Evolutionary conservation across 176 grass and related monocot species (phyloP).

Genomic region (Hordeum marinum): DNA sequence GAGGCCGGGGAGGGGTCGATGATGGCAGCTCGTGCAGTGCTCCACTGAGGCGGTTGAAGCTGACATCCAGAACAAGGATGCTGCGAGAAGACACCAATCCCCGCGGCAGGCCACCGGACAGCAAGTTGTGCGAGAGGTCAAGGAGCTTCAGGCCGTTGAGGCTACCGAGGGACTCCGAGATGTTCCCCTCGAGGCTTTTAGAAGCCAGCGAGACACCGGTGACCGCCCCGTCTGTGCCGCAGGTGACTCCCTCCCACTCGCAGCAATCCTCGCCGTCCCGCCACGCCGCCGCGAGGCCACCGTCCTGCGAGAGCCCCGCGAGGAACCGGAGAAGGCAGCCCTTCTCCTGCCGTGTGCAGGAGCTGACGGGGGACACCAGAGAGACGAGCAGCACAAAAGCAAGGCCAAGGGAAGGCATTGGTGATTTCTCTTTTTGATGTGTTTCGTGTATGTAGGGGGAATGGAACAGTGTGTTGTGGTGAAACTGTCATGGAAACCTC

Average conservation of each 20-base stretch:
- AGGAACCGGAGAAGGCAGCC: conserved; percentile 27
- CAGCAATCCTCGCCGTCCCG: conserved; percentile 34
- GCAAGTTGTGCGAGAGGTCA: conserved; percentile 33
- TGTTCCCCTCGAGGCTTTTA: conserved; percentile 24
- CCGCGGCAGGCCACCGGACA: conserved; percentile 1
- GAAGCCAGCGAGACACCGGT: conserved; percentile 5
- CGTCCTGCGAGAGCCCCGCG: conserved; percentile 5
- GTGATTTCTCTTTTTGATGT: background rate
- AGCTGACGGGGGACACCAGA: background rate
- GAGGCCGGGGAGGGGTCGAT: background rate
- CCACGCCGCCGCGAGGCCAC: conserved; percentile 18
- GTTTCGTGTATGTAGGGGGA: background rate
- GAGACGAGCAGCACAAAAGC: background rate
- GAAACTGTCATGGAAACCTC: background rate
- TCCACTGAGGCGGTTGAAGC: conserved; percentile 17
- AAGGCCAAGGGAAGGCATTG: background rate
- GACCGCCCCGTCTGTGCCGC: background rate
- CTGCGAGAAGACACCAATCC: background rate
- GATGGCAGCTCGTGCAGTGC: background rate
- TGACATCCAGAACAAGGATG: background rate
- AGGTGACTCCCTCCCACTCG: conserved; percentile 30
- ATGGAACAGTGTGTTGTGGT: background rate
- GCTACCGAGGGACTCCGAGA: conserved; percentile 38
- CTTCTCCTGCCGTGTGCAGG: conserved; percentile 30
- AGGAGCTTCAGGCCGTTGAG: conserved; percentile 18